Evolutionary conservation across 371 early-diverging fungal species (phyloP).

Genomic region (Mucor plumbeus): DNA sequence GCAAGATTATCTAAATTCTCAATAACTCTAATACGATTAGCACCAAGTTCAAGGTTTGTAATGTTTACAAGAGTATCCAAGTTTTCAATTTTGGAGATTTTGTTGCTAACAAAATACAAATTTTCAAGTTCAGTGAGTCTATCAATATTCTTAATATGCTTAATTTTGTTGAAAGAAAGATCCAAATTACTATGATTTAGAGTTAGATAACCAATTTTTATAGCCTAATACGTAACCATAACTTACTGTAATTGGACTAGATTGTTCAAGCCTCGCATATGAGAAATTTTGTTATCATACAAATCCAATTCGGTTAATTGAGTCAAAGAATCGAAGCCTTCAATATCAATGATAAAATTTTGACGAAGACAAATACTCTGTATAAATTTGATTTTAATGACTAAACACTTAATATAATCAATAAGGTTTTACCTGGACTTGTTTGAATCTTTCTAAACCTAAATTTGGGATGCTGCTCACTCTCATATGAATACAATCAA

Average conservation of each 20-base stretch:
- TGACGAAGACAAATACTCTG: conserved; percentile 87
- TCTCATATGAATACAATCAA: conserved; percentile 84
- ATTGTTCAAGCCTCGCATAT: conserved; percentile 69
- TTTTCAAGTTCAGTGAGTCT: conserved; percentile 62
- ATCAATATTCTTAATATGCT: conserved; percentile 69
- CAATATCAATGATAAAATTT: conserved; percentile 84
- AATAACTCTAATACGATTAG: conserved; percentile 90
- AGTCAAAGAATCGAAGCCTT: conserved; percentile 62
- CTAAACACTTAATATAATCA: neutral
- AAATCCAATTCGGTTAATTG: conserved; percentile 83
- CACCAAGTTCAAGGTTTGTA: conserved; percentile 90
- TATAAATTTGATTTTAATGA: neutral
- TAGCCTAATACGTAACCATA: neutral
- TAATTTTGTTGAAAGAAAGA: conserved; percentile 92
- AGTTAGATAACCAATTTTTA: neutral
- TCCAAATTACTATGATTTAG: conserved; percentile 74
- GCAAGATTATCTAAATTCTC: conserved; percentile 83
- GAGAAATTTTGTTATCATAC: conserved; percentile 93
- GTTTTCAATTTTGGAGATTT: conserved; percentile 78
- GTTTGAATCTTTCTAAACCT: conserved; percentile 70
- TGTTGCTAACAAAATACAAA: conserved; percentile 87
- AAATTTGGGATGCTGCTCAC: conserved; percentile 66
- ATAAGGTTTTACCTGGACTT: conserved; percentile 60
- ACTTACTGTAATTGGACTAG: conserved; percentile 70
- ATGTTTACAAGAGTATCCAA: conserved; percentile 69